phyloP scores from a whole-genome alignment of 306 rosid species.

The Chamaecrista fasciculata region DNA sequence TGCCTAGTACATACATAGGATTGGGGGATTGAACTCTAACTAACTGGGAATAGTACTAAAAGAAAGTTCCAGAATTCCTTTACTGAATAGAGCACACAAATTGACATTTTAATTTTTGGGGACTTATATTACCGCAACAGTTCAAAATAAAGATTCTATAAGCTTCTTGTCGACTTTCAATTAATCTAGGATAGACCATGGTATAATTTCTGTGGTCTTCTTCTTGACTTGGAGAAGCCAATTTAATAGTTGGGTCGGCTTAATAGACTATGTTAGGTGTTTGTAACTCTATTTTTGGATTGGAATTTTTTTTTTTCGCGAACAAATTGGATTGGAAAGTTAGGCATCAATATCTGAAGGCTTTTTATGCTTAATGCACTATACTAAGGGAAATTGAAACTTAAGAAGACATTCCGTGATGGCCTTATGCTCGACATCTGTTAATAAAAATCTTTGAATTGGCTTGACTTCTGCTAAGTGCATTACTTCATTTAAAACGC shows the following conservation, averaged over 20 bases:
- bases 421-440: conserved; percentile 4
- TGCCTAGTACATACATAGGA: background rate
- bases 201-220: background rate
- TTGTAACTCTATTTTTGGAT: background rate
- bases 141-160: background rate
- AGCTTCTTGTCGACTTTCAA: background rate
- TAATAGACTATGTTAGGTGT: background rate
- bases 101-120: background rate
- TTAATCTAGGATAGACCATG: background rate
- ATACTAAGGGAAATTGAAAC: background rate
- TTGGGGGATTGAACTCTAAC: background rate
- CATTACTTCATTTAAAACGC: conserved; percentile 1
- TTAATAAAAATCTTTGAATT: background rate
- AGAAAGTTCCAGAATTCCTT: background rate
- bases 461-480: too few species aligned
- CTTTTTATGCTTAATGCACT: background rate
- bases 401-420: background rate
- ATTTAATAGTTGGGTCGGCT: background rate
- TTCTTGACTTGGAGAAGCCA: background rate
- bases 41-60: background rate
- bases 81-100: background rate
- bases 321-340: background rate
- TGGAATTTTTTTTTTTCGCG: too few species aligned
- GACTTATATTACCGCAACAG: background rate
- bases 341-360: background rate